These are phyloP conservation scores for Sclerospora graminicola DNA, from an alignment of 352 stramenopile genomes.

Conservation along the genomic window DNA sequence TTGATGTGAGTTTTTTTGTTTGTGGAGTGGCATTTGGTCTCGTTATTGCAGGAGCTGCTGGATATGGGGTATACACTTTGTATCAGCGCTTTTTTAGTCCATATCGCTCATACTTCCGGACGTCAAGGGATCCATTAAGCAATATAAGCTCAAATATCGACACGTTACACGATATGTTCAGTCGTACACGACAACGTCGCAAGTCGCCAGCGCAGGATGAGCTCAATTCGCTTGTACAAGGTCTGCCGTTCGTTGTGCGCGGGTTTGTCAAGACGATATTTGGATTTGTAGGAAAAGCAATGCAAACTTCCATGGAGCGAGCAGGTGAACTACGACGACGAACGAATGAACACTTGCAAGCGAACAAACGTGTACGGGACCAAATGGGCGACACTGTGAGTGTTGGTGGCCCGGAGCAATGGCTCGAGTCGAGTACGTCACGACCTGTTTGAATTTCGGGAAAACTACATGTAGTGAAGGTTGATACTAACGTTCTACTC, in stretches of 20 bases:
- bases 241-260: conserved; percentile 47
- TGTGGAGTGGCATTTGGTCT: conserved; percentile 58
- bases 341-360: conserved; percentile 43
- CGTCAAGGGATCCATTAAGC: conserved; percentile 26
- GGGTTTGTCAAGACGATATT: conserved; percentile 58
- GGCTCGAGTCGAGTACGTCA: conserved; percentile 63
- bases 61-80: conserved; percentile 61
- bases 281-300: conserved; percentile 43
- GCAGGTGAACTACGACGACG: conserved; percentile 42
- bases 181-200: conserved; percentile 12
- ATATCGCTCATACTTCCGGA: conserved; percentile 28
- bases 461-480: background rate
- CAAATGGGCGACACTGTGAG: conserved; percentile 38
- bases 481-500: background rate
- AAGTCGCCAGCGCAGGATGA: conserved; percentile 11
- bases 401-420: conserved; percentile 50
- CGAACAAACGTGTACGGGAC: conserved; percentile 34
- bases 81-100: conserved; percentile 52
- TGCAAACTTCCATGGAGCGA: conserved; percentile 57
- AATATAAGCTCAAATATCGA: conserved; percentile 38
- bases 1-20: background rate
- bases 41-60: conserved; percentile 49
- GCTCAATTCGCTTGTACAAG: conserved; percentile 42
- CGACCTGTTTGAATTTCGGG: background rate
- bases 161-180: conserved; percentile 34